Percentiles rank a stretch among this genome's conserved stretches.
These are phyloP conservation scores for Evansstolkia leycettana DNA, from an alignment of 495 filamentous ascomycete species.

Conservation along the genomic window DNA sequence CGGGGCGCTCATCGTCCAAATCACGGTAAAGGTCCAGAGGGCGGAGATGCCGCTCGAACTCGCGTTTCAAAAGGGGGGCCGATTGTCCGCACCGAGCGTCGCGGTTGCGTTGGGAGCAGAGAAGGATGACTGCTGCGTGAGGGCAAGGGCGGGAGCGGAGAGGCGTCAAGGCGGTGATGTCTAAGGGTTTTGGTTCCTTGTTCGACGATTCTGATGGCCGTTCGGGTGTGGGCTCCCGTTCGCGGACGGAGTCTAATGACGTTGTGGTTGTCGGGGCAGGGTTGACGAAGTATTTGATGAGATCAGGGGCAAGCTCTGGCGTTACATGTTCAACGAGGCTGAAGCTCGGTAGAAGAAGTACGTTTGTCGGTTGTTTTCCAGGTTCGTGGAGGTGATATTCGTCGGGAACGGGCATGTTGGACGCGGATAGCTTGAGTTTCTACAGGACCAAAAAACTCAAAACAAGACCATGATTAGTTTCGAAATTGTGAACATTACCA, in stretches of 20 bases:
- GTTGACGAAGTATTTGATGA: slow-evolving; percentile 64
- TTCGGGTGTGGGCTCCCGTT: slow-evolving; percentile 1
- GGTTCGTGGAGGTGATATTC: slow-evolving; percentile 40
- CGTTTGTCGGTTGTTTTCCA: slow-evolving; percentile 59
- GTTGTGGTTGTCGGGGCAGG: slow-evolving; percentile 61
- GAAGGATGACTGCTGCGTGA: slow-evolving; percentile 75
- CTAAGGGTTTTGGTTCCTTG: slow-evolving; percentile 5
- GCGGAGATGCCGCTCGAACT: slow-evolving; percentile 83
- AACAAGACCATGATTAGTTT: not conserved
- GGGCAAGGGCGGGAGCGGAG: slow-evolving; percentile 60
- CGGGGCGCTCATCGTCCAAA: slow-evolving; percentile 70
- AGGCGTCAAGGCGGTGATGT: slow-evolving; percentile 27
- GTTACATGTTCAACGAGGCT: slow-evolving; percentile 77
- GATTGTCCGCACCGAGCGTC: slow-evolving; percentile 92
- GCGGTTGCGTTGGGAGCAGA: slow-evolving; percentile 86
- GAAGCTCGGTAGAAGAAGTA: slow-evolving; percentile 83
- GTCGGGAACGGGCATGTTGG: slow-evolving; percentile 73
- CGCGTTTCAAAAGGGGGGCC: slow-evolving; percentile 71
- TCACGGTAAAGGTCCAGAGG: slow-evolving; percentile 78
- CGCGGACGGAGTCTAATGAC: slow-evolving; percentile 37
- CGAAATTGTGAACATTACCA: too few relatives aligned
- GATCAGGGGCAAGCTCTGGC: slow-evolving; percentile 55
- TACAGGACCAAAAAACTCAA: slow-evolving; percentile 22
- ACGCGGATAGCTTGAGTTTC: slow-evolving; percentile 86
- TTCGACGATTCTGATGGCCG: not conserved